These are phyloP conservation scores for Cyanodermella asteris DNA, from an alignment of 2,329 filamentous ascomycete genomes.

Conservation along the genomic window DNA sequence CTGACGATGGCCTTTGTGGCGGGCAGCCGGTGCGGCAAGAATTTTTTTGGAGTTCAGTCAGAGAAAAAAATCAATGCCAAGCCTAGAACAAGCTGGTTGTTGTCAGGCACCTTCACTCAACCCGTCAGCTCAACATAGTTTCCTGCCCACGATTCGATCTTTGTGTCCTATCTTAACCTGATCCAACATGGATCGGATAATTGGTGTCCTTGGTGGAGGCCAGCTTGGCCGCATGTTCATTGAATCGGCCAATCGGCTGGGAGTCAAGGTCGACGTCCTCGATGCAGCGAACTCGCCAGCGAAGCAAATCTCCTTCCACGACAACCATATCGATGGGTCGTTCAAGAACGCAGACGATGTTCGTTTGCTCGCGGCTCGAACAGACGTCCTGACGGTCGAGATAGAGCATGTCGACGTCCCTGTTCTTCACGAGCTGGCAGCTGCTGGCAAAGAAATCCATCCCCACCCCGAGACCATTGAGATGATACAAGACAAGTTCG, in stretches of 20 bases:
- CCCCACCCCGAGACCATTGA: slow-evolving; percentile 72
- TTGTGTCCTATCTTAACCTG: too few relatives aligned
- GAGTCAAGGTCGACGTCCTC: slow-evolving; percentile 57
- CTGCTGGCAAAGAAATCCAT: slow-evolving; percentile 44
- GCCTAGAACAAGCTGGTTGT: too few relatives aligned
- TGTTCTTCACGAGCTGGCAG: slow-evolving; percentile 61
- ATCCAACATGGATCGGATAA: slow-evolving; percentile 5
- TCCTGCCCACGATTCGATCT: too few relatives aligned
- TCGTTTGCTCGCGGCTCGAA: slow-evolving; percentile 50
- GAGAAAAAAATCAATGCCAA: too few relatives aligned
- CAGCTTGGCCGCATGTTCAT: slow-evolving; percentile 86
- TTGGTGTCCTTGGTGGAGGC: slow-evolving; percentile 37
- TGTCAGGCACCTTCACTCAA: too few relatives aligned
- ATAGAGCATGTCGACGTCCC: slow-evolving; percentile 91
- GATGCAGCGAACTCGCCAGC: slow-evolving; percentile 59
- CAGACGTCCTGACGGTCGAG: slow-evolving; percentile 74
- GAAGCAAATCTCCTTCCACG: slow-evolving; percentile 62
- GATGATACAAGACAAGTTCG: slow-evolving; percentile 81
- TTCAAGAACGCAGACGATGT: slow-evolving; percentile 71
- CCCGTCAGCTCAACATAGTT: too few relatives aligned
- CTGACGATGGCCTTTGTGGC: too few relatives aligned
- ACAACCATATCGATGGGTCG: slow-evolving; percentile 58
- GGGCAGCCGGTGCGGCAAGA: too few relatives aligned
- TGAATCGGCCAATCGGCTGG: slow-evolving; percentile 62
- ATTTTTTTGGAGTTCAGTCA: too few relatives aligned